phyloP scores from a whole-genome alignment of 805 yeast species.

The Yamadazyma akitaensis region DNA sequence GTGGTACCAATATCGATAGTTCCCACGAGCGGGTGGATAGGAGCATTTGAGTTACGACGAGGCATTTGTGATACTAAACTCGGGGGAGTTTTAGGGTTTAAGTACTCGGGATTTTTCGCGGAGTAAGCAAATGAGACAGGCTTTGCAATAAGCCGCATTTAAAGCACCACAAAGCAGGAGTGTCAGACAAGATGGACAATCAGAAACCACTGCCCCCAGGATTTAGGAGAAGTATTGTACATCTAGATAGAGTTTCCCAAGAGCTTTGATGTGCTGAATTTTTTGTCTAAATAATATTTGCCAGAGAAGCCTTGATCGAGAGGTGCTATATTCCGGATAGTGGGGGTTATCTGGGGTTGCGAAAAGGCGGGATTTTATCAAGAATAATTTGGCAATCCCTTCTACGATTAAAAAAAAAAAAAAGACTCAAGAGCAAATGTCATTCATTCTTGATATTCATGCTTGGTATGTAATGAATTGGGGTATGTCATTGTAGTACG shows the following conservation, averaged over 20 bases:
- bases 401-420: too few relatives aligned
- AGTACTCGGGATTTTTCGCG: background rate
- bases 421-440: too few relatives aligned
- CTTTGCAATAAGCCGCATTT: background rate
- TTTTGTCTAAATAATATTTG: too few relatives aligned
- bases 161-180: background rate
- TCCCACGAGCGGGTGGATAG: slow-evolving; percentile 48
- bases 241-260: too few relatives aligned
- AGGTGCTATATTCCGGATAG: too few relatives aligned
- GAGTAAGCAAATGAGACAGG: background rate
- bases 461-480: too few relatives aligned
- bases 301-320: too few relatives aligned
- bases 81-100: background rate
- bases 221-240: too few relatives aligned
- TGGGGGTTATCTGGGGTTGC: background rate
- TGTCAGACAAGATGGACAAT: background rate
- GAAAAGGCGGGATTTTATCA: background rate
- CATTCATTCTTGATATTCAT: too few relatives aligned
- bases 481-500: background rate
- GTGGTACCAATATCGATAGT: slow-evolving; percentile 91
- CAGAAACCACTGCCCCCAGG: too few relatives aligned
- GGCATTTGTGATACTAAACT: slow-evolving; percentile 24
- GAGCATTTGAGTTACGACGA: slow-evolving; percentile 42
- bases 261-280: too few relatives aligned
- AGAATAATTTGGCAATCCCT: too few relatives aligned